Evolutionary conservation across 495 filamentous ascomycete genomes (phyloP).

Genomic region (Penicillium bovifimosum): DNA sequence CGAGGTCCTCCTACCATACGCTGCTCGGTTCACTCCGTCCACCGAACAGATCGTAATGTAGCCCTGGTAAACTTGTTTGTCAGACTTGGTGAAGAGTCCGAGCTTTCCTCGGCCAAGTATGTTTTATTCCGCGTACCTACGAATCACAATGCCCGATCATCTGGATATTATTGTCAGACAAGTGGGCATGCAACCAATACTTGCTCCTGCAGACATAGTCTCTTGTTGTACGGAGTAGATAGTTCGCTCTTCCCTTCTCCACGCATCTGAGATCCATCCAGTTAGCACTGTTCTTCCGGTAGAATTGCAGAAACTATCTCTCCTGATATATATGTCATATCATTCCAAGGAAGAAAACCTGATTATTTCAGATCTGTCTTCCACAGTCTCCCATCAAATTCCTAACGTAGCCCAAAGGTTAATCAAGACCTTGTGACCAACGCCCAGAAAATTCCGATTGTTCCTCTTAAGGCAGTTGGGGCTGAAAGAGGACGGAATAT

Average conservation of each 20-base stretch:
- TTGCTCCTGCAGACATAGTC: too few species aligned
- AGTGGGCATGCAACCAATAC: too few species aligned
- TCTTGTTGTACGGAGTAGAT: too few species aligned
- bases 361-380: neutral
- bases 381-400: neutral
- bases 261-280: too few species aligned
- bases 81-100: neutral
- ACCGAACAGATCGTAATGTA: too few species aligned
- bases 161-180: too few species aligned
- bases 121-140: neutral
- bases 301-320: too few species aligned
- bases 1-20: too few species aligned
- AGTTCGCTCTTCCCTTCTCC: too few species aligned
- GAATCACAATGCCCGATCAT: too few species aligned
- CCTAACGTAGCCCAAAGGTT: neutral
- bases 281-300: too few species aligned
- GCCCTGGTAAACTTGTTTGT: neutral
- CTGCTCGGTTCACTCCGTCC: too few species aligned
- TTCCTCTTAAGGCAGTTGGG: neutral
- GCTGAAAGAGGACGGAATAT: neutral
- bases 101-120: neutral
- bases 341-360: neutral
- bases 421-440: neutral
- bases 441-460: neutral
- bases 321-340: neutral